Conservation (phyloP, 1,284 basidiomycete genomes). For the Golubevia pallescens region DNA sequence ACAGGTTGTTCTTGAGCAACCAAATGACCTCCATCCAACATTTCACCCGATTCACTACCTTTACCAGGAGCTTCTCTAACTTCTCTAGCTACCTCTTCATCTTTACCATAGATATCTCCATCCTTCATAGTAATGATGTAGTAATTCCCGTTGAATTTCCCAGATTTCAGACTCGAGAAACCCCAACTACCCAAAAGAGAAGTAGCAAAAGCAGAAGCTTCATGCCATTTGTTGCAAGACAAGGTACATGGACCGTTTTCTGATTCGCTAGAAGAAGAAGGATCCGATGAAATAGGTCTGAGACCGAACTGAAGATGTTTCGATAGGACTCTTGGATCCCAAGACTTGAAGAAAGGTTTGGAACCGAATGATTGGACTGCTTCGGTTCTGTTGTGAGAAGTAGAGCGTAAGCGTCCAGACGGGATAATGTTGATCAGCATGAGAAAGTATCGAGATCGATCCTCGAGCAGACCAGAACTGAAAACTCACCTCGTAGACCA, state of each 20-base stretch:
- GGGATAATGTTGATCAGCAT: slow-evolving; percentile 27
- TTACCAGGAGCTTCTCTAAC: not conserved
- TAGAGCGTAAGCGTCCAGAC: too few relatives aligned
- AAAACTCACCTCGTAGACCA: slow-evolving; percentile 73
- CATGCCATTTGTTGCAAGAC: slow-evolving; percentile 45
- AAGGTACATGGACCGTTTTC: slow-evolving; percentile 19
- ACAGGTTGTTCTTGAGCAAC: slow-evolving; percentile 46
- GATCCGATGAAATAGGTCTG: slow-evolving; percentile 17
- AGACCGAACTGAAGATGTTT: slow-evolving; percentile 75
- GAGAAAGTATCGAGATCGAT: too few relatives aligned
- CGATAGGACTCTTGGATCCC: slow-evolving; percentile 75
- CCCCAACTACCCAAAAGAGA: slow-evolving; percentile 26
- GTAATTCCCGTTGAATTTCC: slow-evolving; percentile 18
- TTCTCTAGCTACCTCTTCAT: not conserved
- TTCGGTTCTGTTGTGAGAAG: slow-evolving; percentile 73
- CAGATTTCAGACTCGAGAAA: slow-evolving; percentile 10
- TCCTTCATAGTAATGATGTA: slow-evolving; percentile 23
- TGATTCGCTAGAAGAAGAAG: slow-evolving; percentile 14
- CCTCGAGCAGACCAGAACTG: too few relatives aligned
- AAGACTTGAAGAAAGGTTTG: slow-evolving; percentile 74
- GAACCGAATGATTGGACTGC: slow-evolving; percentile 70
- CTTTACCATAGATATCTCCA: not conserved
- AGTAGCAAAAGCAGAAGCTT: slow-evolving; percentile 37
- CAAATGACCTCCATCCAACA: slow-evolving; percentile 33
- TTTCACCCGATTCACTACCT: not conserved